Evolutionary conservation across 1,284 basidiomycete species (phyloP).

Genomic region (Schizophyllum amplum): DNA sequence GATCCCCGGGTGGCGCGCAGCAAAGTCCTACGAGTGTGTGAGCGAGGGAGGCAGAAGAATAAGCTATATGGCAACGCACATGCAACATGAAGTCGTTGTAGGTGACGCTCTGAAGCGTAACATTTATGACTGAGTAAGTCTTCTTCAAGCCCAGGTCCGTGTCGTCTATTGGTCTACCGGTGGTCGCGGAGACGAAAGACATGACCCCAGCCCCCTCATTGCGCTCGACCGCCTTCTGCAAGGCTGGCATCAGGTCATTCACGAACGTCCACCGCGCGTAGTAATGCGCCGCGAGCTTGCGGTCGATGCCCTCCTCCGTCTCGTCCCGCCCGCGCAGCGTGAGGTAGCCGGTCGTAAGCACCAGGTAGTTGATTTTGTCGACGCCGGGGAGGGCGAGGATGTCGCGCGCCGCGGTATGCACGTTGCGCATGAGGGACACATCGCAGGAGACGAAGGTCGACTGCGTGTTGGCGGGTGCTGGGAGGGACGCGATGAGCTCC

Average conservation of each 20-base stretch:
- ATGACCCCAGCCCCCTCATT: conserved; percentile 36
- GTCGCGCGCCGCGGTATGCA: conserved; percentile 7
- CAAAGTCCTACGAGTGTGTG: conserved; percentile 5
- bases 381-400: conserved; percentile 7
- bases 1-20: conserved; percentile 6
- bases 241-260: neutral
- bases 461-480: conserved; percentile 9
- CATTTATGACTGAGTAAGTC: conserved; percentile 24
- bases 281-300: conserved; percentile 17
- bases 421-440: conserved; percentile 18
- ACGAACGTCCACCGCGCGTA: conserved; percentile 18
- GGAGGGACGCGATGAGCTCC: conserved; percentile 18
- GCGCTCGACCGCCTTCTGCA: conserved; percentile 23
- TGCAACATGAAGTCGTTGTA: conserved; percentile 42
- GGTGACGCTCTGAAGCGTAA: conserved; percentile 25
- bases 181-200: conserved; percentile 30
- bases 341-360: conserved; percentile 15
- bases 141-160: conserved; percentile 39
- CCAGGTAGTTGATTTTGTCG: conserved; percentile 17
- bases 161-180: conserved; percentile 27
- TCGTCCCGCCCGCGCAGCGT: conserved; percentile 16
- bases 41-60: neutral
- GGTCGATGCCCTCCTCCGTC: conserved; percentile 20
- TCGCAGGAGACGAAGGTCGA: conserved; percentile 18
- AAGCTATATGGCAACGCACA: conserved; percentile 19